Evolutionary conservation across 495 filamentous ascomycete genomes (phyloP).

Genomic region (Penicillium maclennaniae): DNA sequence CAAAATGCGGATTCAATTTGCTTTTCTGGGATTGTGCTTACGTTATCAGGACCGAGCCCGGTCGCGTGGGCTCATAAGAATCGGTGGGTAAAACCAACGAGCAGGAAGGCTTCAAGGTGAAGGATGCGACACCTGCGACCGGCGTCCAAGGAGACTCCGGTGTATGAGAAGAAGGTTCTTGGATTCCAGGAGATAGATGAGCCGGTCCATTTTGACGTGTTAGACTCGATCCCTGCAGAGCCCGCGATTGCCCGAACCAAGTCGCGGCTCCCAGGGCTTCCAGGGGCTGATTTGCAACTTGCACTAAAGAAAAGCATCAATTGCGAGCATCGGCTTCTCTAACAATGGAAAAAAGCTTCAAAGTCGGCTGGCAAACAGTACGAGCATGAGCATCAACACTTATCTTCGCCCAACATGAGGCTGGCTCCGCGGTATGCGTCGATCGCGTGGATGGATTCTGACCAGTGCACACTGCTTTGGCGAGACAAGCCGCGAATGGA

Average conservation of each 20-base stretch:
- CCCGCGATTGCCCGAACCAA: not conserved
- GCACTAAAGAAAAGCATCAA: conserved; percentile 4
- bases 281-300: not conserved
- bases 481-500: conserved; percentile 24
- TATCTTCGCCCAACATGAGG: conserved; percentile 46
- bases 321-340: conserved; percentile 1
- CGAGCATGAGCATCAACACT: conserved; percentile 26
- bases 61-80: not conserved
- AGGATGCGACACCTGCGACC: conserved; percentile 1
- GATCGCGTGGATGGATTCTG: conserved; percentile 36
- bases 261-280: conserved; percentile 2
- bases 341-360: not conserved
- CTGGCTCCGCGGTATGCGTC: conserved; percentile 47
- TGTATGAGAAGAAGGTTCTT: not conserved
- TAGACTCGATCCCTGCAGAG: not conserved
- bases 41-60: too few relatives aligned
- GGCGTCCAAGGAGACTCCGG: not conserved
- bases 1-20: too few relatives aligned
- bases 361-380: not conserved
- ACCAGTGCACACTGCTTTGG: conserved; percentile 42
- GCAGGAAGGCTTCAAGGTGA: not conserved
- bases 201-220: not conserved
- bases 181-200: not conserved
- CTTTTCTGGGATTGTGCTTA: too few relatives aligned
- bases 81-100: not conserved